Evolutionary conservation across 495 filamentous ascomycete species (phyloP), one percentile per base, ranked within the genome.

Genomic region (Ascodesmis nigricans): DNA sequence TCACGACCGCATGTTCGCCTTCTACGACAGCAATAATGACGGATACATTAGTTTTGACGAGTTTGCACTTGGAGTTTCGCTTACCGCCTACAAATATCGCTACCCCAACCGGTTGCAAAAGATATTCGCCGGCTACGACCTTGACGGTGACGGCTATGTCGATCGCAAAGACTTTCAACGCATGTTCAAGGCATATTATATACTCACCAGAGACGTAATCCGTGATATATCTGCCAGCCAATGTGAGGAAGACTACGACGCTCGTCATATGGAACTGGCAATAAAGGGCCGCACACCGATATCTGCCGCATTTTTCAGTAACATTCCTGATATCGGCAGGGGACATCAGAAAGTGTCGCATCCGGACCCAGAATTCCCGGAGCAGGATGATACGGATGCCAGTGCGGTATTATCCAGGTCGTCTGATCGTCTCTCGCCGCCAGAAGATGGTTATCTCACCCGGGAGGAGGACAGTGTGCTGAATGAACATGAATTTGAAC

Each of bases 1-100:
- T 27, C 83, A 91, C 46, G 83, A 95, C 56, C 75, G 87, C 36
- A 78, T 91, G 66, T 99, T 99, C 56, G 68, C 75, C 21, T 93
- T 92, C 53, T 99, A 91, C 53, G 90, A 95, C 47, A 76, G 71
- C 25, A 79, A 95, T 47, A 62, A 67, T 21, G 78, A 95, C 46
- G 78, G 75, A 5, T 56, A 90, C 6, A 91, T 99, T 45, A 77
- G 79, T n/a, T 93, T 95, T 44, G 68, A 77, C 33, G 90, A 95
- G 45, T 95, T 93, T 49, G 52, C 91, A 17, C 67, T 69, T 23
- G 87, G 77, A 1, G 63, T 91, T n/a, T 71, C 78, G 0, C 79
- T 73, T 41, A 65, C 90, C 24, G 79, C 77, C 41, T 65, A 73
- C 35, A 82, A 75, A 45, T 61, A 55, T 26, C 60, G 58, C 19